These are phyloP conservation scores for Petrea volubilis DNA, from an alignment of 257 asterid genomes.

Conservation along the genomic window DNA sequence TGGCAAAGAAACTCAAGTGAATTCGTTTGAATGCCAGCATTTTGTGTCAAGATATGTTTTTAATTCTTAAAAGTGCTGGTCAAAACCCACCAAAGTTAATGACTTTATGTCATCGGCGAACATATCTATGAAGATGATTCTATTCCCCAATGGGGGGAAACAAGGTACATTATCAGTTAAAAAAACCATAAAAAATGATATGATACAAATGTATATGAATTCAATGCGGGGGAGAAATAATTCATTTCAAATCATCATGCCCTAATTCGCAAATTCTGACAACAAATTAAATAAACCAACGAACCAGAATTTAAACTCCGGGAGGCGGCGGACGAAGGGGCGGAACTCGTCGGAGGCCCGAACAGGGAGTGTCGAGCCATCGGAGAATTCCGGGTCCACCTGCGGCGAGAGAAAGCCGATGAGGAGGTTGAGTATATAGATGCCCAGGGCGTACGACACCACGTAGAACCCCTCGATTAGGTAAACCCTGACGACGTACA, in stretches of 20 bases:
- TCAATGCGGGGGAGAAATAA: background rate
- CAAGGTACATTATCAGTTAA: background rate
- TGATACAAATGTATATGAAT: background rate
- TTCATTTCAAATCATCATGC: background rate
- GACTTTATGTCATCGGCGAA: background rate
- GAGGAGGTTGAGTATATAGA: slow-evolving; percentile 50
- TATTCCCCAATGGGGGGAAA: background rate
- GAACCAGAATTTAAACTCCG: slow-evolving; percentile 64
- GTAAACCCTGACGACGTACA: slow-evolving; percentile 51
- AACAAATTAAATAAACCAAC: slow-evolving; percentile 7
- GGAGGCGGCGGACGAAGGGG: slow-evolving; percentile 65
- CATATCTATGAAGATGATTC: background rate
- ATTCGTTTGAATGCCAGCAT: background rate
- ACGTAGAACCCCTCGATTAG: slow-evolving; percentile 58
- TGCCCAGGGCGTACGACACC: slow-evolving; percentile 61
- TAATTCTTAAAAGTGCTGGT: background rate
- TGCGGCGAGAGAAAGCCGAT: slow-evolving; percentile 61
- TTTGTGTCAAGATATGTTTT: background rate
- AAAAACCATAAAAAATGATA: background rate
- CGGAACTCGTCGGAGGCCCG: slow-evolving; percentile 62
- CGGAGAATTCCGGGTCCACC: slow-evolving; percentile 51
- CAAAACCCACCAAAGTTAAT: background rate
- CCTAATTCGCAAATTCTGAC: slow-evolving; percentile 10
- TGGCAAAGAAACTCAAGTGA: background rate
- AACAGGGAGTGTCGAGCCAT: slow-evolving; percentile 43